A percentile compares a stretch with the other conserved stretches of the same genome.
Evolutionary conservation across 176 grass and related monocot genomes (phyloP).

Genomic region (Tuctoria greenei): DNA sequence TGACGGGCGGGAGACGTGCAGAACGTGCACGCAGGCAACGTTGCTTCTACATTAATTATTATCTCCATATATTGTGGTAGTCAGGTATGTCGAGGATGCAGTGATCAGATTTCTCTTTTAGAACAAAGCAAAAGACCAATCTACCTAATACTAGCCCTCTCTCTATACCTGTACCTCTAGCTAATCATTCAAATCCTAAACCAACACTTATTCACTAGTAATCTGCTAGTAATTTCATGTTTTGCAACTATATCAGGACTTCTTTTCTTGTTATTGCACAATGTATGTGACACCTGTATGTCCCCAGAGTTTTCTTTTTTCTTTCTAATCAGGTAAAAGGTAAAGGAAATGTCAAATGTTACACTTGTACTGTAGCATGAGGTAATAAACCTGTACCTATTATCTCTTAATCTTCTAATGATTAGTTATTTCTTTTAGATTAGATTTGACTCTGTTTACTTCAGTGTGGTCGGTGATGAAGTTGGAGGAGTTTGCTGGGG

Average conservation of each 20-base stretch:
- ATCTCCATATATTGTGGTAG: too few relatives aligned
- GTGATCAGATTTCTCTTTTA: too few relatives aligned
- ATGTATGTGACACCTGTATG: background rate
- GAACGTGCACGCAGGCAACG: too few relatives aligned
- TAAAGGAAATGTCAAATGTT: background rate
- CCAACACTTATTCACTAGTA: background rate
- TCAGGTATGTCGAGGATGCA: too few relatives aligned
- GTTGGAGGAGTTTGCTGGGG: too few relatives aligned
- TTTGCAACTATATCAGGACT: background rate
- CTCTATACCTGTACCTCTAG: background rate
- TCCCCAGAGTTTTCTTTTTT: background rate
- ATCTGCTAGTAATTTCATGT: background rate
- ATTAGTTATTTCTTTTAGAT: background rate
- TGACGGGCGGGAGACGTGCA: too few relatives aligned
- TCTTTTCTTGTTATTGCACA: background rate
- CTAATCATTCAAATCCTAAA: background rate
- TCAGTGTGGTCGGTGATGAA: too few relatives aligned
- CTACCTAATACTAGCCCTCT: background rate
- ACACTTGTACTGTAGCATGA: background rate
- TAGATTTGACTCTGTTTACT: background rate
- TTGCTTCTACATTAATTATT: too few relatives aligned
- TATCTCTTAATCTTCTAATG: background rate
- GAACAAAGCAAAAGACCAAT: too few relatives aligned
- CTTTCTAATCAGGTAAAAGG: background rate
- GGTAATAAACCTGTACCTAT: background rate